Evolutionary conservation across 177 flowering plant species (phyloP).

Genomic region (Vitis hybrid): DNA sequence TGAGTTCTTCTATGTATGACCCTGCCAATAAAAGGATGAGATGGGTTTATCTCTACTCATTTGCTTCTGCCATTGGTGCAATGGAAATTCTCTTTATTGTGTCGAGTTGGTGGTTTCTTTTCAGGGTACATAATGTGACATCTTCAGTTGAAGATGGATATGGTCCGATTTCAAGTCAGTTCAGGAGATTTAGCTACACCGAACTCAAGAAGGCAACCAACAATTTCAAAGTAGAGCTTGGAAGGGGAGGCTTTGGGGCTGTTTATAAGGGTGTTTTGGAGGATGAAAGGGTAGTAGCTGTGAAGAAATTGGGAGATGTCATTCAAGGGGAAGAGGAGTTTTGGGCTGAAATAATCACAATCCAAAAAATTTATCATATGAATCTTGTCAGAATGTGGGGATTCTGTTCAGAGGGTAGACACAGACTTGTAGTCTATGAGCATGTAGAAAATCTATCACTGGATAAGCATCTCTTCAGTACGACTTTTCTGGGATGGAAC

Average conservation of each 20-base stretch:
- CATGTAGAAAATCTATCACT: conserved; percentile 31
- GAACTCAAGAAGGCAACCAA: conserved; percentile 54
- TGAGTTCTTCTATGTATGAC: conserved; percentile 23
- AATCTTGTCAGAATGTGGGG: conserved; percentile 66
- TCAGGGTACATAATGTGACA: conserved; percentile 21
- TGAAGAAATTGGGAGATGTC: conserved; percentile 48
- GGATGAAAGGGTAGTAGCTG: conserved; percentile 52
- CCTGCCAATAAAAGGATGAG: conserved; percentile 12
- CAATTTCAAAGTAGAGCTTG: conserved; percentile 51
- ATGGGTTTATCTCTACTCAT: conserved; percentile 40
- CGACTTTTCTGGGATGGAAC: conserved; percentile 34
- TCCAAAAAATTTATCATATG: conserved; percentile 61
- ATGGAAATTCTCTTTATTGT: conserved; percentile 34
- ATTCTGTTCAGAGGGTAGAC: conserved; percentile 41
- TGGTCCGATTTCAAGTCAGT: conserved; percentile 31
- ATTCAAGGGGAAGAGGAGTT: conserved; percentile 50
- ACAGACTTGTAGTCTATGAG: conserved; percentile 38
- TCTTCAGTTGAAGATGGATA: conserved; percentile 34
- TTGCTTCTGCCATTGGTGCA: conserved; percentile 35
- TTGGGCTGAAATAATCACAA: conserved; percentile 56
- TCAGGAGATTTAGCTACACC: conserved; percentile 42
- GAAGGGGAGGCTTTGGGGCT: conserved; percentile 55
- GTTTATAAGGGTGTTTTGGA: conserved; percentile 49
- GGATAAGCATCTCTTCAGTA: conserved; percentile 26
- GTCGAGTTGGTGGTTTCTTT: conserved; percentile 46